phyloP scores from a whole-genome alignment of 441 rosid genomes.

The Adansonia gregorii region DNA sequence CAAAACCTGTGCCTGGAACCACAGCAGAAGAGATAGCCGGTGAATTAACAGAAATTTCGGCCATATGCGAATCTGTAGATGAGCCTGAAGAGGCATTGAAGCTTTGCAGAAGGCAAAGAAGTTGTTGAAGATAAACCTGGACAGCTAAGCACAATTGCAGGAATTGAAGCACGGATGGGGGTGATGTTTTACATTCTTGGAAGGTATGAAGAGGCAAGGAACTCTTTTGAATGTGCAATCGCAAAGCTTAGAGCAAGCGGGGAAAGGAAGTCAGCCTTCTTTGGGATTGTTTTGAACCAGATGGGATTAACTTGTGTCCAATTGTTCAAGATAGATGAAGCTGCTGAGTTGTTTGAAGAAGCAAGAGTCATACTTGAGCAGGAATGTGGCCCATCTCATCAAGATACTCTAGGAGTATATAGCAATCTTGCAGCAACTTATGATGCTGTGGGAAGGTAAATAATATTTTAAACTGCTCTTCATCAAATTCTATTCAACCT shows the following conservation, averaged over 20 bases:
- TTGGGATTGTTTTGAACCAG: slow-evolving; percentile 93
- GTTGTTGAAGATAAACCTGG: slow-evolving; percentile 87
- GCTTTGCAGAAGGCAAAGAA: slow-evolving; percentile 89
- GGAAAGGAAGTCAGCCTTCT: slow-evolving; percentile 89
- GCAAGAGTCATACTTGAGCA: slow-evolving; percentile 81
- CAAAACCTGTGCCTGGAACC: slow-evolving; percentile 92
- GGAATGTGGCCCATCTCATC: slow-evolving; percentile 91
- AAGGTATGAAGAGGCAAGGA: slow-evolving; percentile 87
- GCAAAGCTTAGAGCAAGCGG: slow-evolving; percentile 80
- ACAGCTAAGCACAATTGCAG: slow-evolving; percentile 91
- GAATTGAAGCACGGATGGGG: slow-evolving; percentile 94
- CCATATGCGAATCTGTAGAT: slow-evolving; percentile 87
- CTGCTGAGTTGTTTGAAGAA: slow-evolving; percentile 87
- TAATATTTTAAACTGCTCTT: slow-evolving; percentile 10
- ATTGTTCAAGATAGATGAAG: slow-evolving; percentile 92
- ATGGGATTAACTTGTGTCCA: slow-evolving; percentile 98
- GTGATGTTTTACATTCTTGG: slow-evolving; percentile 90
- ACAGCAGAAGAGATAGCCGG: slow-evolving; percentile 87
- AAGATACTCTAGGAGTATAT: slow-evolving; percentile 89
- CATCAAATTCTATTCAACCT: slow-evolving; percentile 6
- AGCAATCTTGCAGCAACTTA: slow-evolving; percentile 97
- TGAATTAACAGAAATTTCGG: slow-evolving; percentile 88
- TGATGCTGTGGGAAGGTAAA: slow-evolving; percentile 98
- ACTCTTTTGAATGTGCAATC: slow-evolving; percentile 75
- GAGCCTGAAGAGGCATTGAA: slow-evolving; percentile 96